phyloP scores from a whole-genome alignment of 192 early-diverging fungal genomes.

The Coemansia sp. region DNA sequence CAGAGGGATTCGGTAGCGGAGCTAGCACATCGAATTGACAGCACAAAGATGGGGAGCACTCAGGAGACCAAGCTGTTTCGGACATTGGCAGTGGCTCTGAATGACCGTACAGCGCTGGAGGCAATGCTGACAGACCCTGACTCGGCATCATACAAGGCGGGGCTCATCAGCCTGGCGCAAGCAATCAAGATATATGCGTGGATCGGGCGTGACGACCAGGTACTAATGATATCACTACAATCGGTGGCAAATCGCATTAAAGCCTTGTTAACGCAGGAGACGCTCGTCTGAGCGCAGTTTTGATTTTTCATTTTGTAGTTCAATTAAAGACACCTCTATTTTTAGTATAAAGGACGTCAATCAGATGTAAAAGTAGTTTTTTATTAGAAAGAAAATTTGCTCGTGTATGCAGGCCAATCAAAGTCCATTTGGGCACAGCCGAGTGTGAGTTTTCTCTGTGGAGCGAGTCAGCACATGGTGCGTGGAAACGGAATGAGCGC shows the following conservation, averaged over 20 bases:
- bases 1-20: conserved; percentile 10
- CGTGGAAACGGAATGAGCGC: not conserved
- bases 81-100: conserved; percentile 24
- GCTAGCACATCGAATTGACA: conserved; percentile 18
- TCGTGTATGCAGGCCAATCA: not conserved
- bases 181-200: conserved; percentile 42
- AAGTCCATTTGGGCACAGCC: not conserved
- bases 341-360: not conserved
- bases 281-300: conserved; percentile 1
- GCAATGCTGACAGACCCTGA: conserved; percentile 38
- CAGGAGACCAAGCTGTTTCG: conserved; percentile 28
- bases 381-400: not conserved
- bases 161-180: conserved; percentile 43
- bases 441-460: not conserved
- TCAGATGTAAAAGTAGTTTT: not conserved
- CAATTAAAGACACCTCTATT: too few species aligned
- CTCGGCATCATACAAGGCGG: conserved; percentile 34
- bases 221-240: conserved; percentile 29
- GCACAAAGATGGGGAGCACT: conserved; percentile 13
- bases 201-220: conserved; percentile 34
- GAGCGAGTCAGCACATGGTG: not conserved
- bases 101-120: conserved; percentile 43
- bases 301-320: too few species aligned
- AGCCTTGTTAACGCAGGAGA: conserved; percentile 13
- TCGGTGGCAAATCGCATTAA: conserved; percentile 31